Conservation (phyloP, 164 flowering plant genomes). For the Liquidambar formosana region DNA sequence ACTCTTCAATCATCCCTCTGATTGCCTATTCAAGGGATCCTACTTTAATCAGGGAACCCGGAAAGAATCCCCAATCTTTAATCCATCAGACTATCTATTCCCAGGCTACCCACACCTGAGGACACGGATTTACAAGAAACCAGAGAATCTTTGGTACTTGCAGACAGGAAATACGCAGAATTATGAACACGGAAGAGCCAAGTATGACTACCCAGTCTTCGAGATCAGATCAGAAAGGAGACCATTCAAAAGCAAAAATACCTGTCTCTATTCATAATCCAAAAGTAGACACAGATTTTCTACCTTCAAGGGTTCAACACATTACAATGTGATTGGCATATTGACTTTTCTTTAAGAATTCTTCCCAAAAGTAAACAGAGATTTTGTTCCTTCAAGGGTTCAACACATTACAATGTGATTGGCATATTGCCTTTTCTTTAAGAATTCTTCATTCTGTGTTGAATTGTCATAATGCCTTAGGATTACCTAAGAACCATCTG, state of each 20-base stretch:
- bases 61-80: conserved; percentile 29
- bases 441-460: neutral
- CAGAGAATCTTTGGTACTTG: conserved; percentile 27
- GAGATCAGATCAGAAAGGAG: conserved; percentile 32
- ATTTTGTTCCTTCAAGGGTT: no score
- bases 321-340: neutral
- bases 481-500: neutral
- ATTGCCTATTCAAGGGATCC: conserved; percentile 19
- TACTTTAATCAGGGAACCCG: conserved; percentile 28
- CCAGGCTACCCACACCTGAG: conserved; percentile 29
- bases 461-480: neutral
- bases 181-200: conserved; percentile 21
- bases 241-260: conserved; percentile 20
- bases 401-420: no score
- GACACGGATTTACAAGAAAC: conserved; percentile 22
- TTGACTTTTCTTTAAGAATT: neutral
- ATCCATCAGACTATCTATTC: conserved; percentile 23
- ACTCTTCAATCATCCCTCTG: conserved; percentile 49
- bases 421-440: neutral
- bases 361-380: neutral
- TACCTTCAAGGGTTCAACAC: no score
- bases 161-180: conserved; percentile 9
- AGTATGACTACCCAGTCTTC: conserved; percentile 44
- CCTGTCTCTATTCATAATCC: conserved; percentile 26
- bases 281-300: neutral